Base-by-base conservation (phyloP, 2,329 filamentous ascomycete species). In the Claviceps pazoutovae region DNA sequence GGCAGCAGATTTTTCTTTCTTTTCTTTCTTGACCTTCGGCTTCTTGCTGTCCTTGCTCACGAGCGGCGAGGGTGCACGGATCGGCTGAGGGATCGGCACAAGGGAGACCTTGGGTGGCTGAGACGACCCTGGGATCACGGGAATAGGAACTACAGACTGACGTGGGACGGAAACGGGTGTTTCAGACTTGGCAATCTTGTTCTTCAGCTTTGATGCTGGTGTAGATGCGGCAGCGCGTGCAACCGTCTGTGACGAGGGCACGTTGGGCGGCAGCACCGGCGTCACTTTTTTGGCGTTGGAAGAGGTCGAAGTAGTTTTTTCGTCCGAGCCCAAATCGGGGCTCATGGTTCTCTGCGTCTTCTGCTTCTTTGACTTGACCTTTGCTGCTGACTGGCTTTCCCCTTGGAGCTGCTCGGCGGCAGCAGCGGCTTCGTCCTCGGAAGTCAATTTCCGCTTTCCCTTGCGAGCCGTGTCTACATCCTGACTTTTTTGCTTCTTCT, bases 341-440 rank as follows among this genome's bases (percentile, higher is more conserved):
- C 67, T 69, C 19, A 56, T 61, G 38, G 45, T 51, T 49, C 64
- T 60, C 43, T 56, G 57, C 58, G 62, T 65, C 58, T 66, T 69
- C 53, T 67, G 68, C 57, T 69, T 66, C 60, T 70, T 69, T 21
- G 70, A 62, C 60, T 73, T 74, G 55, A 67, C 64, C n/a, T 63
- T 59, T 4, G 65, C 64, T 7, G 64, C 64, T 7, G 63, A 64
- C 42, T 61, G 57, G 50, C 55, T 62, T 55, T 71, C 65, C 46
- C 61, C 57, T 48, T 57, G 56, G n/a, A 68, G 59, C 51, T 71
- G 68, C 52, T 64, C 59, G 5, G 64, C 59, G 11, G 63, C 63
- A 16, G 63, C 63, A 6, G 60, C 55, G 14, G 66, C 63, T 37
- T 71, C 67, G n/a, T 71, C 66, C 26, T 70, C 66, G 1, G 67